These are phyloP conservation scores for Talaromyces liani DNA, from an alignment of 495 filamentous ascomycete species.

Conservation along the genomic window DNA sequence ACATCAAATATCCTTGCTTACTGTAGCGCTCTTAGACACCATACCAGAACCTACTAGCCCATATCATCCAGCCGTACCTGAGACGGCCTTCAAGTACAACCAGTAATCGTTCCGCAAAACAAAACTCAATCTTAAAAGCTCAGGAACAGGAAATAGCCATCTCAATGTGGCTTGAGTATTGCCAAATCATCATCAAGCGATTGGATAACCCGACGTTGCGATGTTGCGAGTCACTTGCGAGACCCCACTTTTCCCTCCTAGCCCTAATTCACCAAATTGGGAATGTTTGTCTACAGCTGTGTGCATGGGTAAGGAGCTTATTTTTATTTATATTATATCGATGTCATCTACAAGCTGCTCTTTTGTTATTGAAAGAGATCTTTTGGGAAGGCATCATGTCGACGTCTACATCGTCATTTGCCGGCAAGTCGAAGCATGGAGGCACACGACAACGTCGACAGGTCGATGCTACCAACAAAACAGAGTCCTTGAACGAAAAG, in stretches of 20 bases:
- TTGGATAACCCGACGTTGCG: background rate
- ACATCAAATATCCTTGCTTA: background rate
- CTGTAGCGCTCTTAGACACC: background rate
- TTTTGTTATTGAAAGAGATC: background rate
- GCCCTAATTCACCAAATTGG: background rate
- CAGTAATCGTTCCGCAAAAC: background rate
- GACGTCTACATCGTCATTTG: background rate
- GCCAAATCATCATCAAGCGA: background rate
- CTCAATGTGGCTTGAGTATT: background rate
- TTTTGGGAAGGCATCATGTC: background rate
- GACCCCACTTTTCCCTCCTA: background rate
- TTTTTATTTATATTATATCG: no score
- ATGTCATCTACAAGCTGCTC: no score
- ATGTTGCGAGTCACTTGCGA: constrained; percentile 4
- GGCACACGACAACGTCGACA: background rate
- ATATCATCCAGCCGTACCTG: background rate
- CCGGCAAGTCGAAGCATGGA: background rate
- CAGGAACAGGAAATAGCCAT: background rate
- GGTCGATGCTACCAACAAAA: background rate
- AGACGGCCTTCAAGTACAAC: background rate
- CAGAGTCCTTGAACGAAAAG: background rate
- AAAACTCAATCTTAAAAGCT: background rate
- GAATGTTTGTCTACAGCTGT: background rate
- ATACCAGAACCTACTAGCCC: background rate
- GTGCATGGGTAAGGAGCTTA: no score